Percentiles rank a stretch among this genome's conserved stretches.
Evolutionary conservation across 2,329 filamentous ascomycete species (phyloP).

Genomic region (Aspergillus intermedius): DNA sequence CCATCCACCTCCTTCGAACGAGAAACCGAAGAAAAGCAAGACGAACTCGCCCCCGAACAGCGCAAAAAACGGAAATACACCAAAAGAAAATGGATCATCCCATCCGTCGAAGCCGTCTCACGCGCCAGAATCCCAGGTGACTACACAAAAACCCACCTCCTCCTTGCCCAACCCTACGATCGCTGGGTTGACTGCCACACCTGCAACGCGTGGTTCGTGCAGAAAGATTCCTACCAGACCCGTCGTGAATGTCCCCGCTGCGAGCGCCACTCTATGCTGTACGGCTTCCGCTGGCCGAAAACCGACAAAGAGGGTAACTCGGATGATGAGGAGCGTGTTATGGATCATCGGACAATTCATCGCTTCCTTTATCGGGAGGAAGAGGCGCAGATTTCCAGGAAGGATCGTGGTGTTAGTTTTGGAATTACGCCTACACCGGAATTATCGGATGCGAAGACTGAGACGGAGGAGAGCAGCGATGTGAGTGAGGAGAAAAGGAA

Average conservation of each 20-base stretch:
- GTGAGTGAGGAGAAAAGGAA: conserved; percentile 27
- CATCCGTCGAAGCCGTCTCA: conserved; percentile 34
- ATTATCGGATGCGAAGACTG: conserved; percentile 31
- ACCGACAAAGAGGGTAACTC: conserved; percentile 70
- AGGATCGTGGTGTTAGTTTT: conserved; percentile 31
- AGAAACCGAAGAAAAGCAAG: conserved; percentile 24
- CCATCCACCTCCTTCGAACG: conserved; percentile 21
- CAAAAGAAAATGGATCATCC: conserved; percentile 22
- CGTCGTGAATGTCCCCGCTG: conserved; percentile 82
- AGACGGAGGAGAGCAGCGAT: conserved; percentile 35
- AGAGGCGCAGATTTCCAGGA: conserved; percentile 46
- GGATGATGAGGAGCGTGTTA: conserved; percentile 62
- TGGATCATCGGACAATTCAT: conserved; percentile 83
- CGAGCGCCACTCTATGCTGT: conserved; percentile 90
- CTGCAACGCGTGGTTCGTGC: conserved; percentile 76
- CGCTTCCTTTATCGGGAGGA: conserved; percentile 70
- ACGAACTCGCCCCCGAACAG: conserved; percentile 13
- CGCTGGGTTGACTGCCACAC: conserved; percentile 83
- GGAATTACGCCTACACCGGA: conserved; percentile 33
- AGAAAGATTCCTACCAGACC: conserved; percentile 81
- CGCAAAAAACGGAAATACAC: conserved; percentile 15
- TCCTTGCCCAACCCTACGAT: conserved; percentile 71
- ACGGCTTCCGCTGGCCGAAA: conserved; percentile 94
- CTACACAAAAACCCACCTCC: conserved; percentile 71
- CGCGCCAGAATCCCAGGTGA: conserved; percentile 59